Evolutionary conservation across 1,139 yeast genomes (phyloP).

Genomic region (Martiniozyma asiatica): DNA sequence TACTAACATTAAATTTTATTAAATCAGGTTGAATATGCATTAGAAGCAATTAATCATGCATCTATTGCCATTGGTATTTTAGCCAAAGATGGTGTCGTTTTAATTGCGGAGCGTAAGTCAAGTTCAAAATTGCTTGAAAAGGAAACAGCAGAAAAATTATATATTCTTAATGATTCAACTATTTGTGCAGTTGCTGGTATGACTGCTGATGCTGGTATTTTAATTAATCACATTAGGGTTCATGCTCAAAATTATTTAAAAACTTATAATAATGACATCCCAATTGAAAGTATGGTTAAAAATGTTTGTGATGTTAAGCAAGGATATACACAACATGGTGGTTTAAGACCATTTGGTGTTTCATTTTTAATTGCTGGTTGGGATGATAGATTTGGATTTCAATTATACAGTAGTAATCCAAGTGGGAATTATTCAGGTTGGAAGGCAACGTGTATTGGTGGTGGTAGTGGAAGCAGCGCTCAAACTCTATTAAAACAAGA

Average conservation of each 20-base stretch:
- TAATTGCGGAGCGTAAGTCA: constrained; percentile 93
- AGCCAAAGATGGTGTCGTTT: constrained; percentile 84
- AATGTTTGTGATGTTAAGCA: constrained; percentile 88
- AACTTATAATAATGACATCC: constrained; percentile 82
- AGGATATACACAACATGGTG: constrained; percentile 98
- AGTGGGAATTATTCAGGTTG: constrained; percentile 97
- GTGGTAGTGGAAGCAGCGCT: constrained; percentile 93
- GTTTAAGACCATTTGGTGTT: constrained; percentile 96
- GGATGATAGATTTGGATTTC: constrained; percentile 84
- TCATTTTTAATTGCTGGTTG: constrained; percentile 93
- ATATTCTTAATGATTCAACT: constrained; percentile 51
- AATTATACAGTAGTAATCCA: constrained; percentile 89
- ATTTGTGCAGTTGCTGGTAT: constrained; percentile 95
- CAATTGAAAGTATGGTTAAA: constrained; percentile 82
- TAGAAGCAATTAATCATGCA: constrained; percentile 95
- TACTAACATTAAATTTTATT: constrained; percentile 1
- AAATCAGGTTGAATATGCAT: constrained; percentile 80
- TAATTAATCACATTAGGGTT: constrained; percentile 79
- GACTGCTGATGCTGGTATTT: constrained; percentile 92
- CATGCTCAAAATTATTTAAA: constrained; percentile 76
- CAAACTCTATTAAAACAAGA: constrained; percentile 94
- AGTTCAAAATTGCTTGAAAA: constrained; percentile 87
- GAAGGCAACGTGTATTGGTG: constrained; percentile 96
- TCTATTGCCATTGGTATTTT: constrained; percentile 96
- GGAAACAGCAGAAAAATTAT: constrained; percentile 90